Evolutionary conservation across 495 filamentous ascomycete species (phyloP).

Genomic region (Hyaloscypha hepaticicola): DNA sequence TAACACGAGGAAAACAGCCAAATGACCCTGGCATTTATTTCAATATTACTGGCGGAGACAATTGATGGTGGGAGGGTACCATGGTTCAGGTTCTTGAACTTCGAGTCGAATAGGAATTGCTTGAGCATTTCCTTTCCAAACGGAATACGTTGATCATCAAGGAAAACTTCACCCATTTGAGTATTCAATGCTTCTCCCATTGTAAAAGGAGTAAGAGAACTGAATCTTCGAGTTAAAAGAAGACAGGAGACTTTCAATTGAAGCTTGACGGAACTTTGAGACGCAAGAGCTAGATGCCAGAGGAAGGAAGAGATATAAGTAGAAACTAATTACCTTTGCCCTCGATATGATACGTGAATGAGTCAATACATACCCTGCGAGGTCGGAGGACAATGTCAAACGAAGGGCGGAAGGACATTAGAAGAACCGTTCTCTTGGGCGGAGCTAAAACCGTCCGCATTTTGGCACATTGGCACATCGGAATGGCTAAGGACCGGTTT

Average conservation of each 20-base stretch:
- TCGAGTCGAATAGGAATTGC: slow-evolving; percentile 69
- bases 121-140: slow-evolving; percentile 52
- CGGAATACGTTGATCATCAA: slow-evolving; percentile 15
- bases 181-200: slow-evolving; percentile 2
- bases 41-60: not conserved
- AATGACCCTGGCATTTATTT: slow-evolving; percentile 61
- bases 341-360: not conserved
- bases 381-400: slow-evolving; percentile 8
- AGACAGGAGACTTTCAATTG: not conserved
- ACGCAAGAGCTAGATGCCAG: too few species aligned
- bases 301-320: too few species aligned
- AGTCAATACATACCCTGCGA: slow-evolving; percentile 9
- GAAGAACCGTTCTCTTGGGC: too few species aligned
- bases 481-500: too few species aligned
- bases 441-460: too few species aligned
- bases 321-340: not conserved
- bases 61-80: slow-evolving; percentile 45
- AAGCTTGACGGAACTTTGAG: not conserved
- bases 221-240: not conserved
- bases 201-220: not conserved
- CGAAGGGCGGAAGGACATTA: slow-evolving; percentile 11
- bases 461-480: too few species aligned
- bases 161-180: slow-evolving; percentile 22
- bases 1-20: slow-evolving; percentile 64
- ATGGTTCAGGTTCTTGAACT: slow-evolving; percentile 77